phyloP scores from a whole-genome alignment of 352 stramenopile species.

The Halophytophthora batemanensis region DNA sequence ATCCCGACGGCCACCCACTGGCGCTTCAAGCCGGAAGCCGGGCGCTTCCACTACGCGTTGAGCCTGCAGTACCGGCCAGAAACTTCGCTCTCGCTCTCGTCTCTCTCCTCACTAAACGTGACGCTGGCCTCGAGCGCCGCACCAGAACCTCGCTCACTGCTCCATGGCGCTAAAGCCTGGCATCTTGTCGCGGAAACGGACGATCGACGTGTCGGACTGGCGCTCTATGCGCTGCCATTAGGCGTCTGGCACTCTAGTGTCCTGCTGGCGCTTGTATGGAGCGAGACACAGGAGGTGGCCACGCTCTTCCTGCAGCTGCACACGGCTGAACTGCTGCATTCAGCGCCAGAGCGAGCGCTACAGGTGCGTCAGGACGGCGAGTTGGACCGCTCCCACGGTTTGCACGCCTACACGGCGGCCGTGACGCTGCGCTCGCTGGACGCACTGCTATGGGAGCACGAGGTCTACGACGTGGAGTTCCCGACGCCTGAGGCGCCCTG shows the following conservation, averaged over 20 bases:
- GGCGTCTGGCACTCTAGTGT: slow-evolving; percentile 38
- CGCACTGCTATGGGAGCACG: slow-evolving; percentile 45
- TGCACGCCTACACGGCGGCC: slow-evolving; percentile 48
- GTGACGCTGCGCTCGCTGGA: slow-evolving; percentile 43
- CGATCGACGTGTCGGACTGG: slow-evolving; percentile 35
- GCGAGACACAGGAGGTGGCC: slow-evolving; percentile 34
- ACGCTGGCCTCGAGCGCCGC: slow-evolving; percentile 10
- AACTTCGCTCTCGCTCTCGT: slow-evolving; percentile 23
- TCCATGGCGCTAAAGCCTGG: slow-evolving; percentile 28
- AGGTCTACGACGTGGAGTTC: slow-evolving; percentile 48
- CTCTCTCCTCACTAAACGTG: slow-evolving; percentile 25
- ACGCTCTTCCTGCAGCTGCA: slow-evolving; percentile 51
- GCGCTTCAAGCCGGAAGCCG: slow-evolving; percentile 21
- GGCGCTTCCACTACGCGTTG: slow-evolving; percentile 34
- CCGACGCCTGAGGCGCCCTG: slow-evolving; percentile 1
- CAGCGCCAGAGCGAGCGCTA: slow-evolving; percentile 27
- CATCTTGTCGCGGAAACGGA: slow-evolving; percentile 32
- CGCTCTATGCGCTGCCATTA: slow-evolving; percentile 49
- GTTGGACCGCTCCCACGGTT: slow-evolving; percentile 23
- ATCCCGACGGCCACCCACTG: slow-evolving; percentile 6
- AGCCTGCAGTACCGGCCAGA: slow-evolving; percentile 26
- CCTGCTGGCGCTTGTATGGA: slow-evolving; percentile 52
- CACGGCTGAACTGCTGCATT: slow-evolving; percentile 43
- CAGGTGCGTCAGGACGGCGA: slow-evolving; percentile 44
- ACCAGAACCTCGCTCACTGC: slow-evolving; percentile 9